These are phyloP conservation scores for Mucuna pruriens DNA, from an alignment of 306 rosid species.

Conservation along the genomic window DNA sequence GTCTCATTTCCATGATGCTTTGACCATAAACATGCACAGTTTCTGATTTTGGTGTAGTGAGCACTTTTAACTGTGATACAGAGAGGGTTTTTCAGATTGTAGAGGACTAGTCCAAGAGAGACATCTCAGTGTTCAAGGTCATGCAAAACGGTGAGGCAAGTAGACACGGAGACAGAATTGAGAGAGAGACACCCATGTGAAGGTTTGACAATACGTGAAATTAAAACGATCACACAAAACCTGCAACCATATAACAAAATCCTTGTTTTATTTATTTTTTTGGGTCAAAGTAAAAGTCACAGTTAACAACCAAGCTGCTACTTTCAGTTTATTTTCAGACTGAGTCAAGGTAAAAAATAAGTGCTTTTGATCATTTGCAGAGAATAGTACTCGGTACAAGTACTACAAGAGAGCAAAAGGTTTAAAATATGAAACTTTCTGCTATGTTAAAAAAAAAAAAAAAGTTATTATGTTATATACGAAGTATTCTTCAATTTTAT, in stretches of 20 bases:
- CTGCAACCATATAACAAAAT: conserved; percentile 24
- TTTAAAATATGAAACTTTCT: conserved; percentile 31
- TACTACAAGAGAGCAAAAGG: conserved; percentile 15
- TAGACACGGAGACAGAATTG: conserved; percentile 23
- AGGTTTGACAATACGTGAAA: conserved; percentile 33
- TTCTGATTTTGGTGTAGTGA: neutral
- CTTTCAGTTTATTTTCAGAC: conserved; percentile 16
- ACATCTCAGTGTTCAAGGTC: conserved; percentile 38
- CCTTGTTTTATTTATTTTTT: neutral
- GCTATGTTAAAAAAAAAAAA: neutral
- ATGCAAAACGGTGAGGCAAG: conserved; percentile 23
- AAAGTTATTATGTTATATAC: too few species aligned
- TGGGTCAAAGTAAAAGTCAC: neutral
- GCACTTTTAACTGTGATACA: neutral
- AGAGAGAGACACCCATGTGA: neutral
- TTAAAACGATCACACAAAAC: neutral
- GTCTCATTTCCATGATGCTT: neutral
- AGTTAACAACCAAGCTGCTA: neutral
- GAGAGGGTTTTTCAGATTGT: conserved; percentile 1
- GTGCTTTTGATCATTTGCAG: conserved; percentile 39
- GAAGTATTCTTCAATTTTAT: too few species aligned
- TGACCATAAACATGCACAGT: neutral
- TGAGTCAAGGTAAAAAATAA: conserved; percentile 30
- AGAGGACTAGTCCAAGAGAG: conserved; percentile 32
- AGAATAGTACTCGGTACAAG: neutral